A percentile compares a stretch with the other conserved stretches of the same genome.
Evolutionary conservation across 441 rosid genomes (phyloP).

Genomic region (Jatropha multifida): DNA sequence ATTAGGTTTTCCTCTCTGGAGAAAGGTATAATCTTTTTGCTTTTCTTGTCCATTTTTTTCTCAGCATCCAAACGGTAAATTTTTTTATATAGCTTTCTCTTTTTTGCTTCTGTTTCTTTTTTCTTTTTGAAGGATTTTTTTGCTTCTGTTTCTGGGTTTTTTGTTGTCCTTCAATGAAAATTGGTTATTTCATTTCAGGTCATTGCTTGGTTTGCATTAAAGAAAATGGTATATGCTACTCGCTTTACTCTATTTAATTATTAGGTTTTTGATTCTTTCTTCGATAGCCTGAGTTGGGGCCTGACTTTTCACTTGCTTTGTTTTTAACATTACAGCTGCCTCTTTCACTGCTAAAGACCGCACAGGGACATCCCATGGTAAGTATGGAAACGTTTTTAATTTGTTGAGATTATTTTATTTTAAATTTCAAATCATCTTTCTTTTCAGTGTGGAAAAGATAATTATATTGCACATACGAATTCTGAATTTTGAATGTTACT

Average conservation of each 20-base stretch:
- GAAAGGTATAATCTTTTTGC: neutral
- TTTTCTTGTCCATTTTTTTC: neutral
- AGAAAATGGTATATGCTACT: slow-evolving; percentile 5
- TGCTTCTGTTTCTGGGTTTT: neutral
- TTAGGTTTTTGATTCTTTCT: neutral
- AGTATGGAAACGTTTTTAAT: neutral
- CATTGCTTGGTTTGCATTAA: neutral
- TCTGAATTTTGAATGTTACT: neutral
- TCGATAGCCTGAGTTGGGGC: neutral
- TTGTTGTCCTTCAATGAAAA: neutral
- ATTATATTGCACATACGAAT: neutral
- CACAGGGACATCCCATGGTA: slow-evolving; percentile 5
- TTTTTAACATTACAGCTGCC: neutral
- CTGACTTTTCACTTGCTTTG: neutral
- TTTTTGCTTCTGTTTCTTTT: neutral
- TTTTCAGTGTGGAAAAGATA: neutral
- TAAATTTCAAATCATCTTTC: neutral
- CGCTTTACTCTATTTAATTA: neutral
- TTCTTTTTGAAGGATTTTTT: too few relatives aligned
- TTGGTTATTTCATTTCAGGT: neutral
- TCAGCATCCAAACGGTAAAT: neutral
- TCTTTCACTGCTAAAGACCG: slow-evolving; percentile 1
- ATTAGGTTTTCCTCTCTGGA: neutral
- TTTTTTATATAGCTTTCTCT: neutral
- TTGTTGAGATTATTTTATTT: neutral